phyloP scores from a whole-genome alignment of 2,329 filamentous ascomycete genomes.

The Zasmidium cellare region DNA sequence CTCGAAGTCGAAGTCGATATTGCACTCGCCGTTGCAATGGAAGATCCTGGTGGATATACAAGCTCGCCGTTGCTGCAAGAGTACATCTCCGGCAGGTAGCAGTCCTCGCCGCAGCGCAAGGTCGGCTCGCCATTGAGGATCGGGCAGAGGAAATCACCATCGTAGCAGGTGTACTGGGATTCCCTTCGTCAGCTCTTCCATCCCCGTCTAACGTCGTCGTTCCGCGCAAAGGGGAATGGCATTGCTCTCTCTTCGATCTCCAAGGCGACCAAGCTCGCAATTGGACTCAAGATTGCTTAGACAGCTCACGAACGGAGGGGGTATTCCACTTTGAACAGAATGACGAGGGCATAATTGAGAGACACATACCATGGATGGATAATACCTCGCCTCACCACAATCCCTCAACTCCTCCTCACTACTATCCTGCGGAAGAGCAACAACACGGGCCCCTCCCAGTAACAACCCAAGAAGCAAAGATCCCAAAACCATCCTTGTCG shows the following conservation, averaged over 20 bases:
- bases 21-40: conserved; percentile 16
- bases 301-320: too few relatives aligned
- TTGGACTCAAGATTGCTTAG: too few relatives aligned
- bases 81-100: conserved; percentile 38
- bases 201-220: too few relatives aligned
- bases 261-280: too few relatives aligned
- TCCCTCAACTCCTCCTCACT: not conserved
- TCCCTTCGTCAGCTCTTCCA: not conserved
- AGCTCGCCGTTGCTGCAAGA: conserved; percentile 26
- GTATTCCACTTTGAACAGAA: too few relatives aligned
- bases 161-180: conserved; percentile 40
- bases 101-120: conserved; percentile 37
- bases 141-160: conserved; percentile 39
- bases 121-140: conserved; percentile 36
- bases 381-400: conserved; percentile 4
- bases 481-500: not conserved
- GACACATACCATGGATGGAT: not conserved
- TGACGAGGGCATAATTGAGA: too few relatives aligned
- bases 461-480: not conserved
- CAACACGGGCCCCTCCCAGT: not conserved
- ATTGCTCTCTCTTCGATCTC: too few relatives aligned
- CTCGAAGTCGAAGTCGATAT: not conserved
- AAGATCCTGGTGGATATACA: conserved; percentile 28
- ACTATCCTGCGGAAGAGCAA: not conserved
- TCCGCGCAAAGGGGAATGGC: too few relatives aligned